Evolutionary conservation across 31 red algal genomes (phyloP), one percentile per base, ranked within the genome.

Genomic region (Porphyra umbilicalis): DNA sequence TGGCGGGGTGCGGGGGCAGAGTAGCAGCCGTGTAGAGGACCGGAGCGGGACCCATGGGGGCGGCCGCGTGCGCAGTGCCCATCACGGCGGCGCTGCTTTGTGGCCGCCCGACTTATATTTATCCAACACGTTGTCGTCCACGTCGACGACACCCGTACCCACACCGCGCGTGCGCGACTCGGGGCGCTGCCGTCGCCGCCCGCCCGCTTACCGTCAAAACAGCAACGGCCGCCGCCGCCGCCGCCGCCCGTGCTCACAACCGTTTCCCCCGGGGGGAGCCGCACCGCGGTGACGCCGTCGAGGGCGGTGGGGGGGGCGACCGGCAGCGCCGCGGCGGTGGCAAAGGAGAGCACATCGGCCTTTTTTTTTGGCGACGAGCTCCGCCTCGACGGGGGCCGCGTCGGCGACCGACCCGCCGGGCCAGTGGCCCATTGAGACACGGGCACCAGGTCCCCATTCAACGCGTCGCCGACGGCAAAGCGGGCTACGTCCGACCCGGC

Each of bases 161-260:
- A 39, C 38, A 39, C 38, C 38, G 38, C 38, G 38, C 7, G 38
- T 9, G 7, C 9, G 38, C 38, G 7, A 6, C 38, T 9, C 7
- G 7, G 7, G 38, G 7, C 38, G 9, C 38, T 9, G 38, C 38
- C 38, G 38, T 9, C 7, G 38, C 38, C 38, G 38, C 38, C 38
- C n/a, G n/a, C n/a, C n/a, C n/a, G n/a, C n/a, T n/a, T n/a, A n/a
- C n/a, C n/a, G n/a, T n/a, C n/a, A n/a, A n/a, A n/a, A n/a, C n/a
- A n/a, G n/a, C n/a, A n/a, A 39, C 38, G 7, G 38, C 38, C 38
- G 38, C 38, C 7, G 38, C 38, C 38, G 38, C 38, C 38, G 6
- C 88, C 88, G 32, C 92, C 92, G 37, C 68, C 92, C 14, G 39
- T 83, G 16, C 88, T 40, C 35, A 95, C 84, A 9, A 94, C 83